Percentiles rank a stretch among this genome's conserved stretches.
phyloP scores from a whole-genome alignment of 2,329 filamentous ascomycete species.

The Alternaria arbusti region DNA sequence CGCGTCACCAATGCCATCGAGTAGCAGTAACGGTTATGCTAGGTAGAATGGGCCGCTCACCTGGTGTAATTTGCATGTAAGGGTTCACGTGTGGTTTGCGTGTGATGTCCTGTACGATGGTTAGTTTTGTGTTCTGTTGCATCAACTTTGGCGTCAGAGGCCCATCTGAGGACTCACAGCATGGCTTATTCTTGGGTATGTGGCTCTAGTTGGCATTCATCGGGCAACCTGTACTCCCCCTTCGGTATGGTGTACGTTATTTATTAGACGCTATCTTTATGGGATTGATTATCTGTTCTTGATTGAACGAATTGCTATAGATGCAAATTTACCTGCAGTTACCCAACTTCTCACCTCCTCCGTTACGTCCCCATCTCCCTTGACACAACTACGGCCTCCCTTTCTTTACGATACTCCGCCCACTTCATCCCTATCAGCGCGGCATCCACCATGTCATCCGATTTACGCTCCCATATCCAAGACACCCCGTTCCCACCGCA shows the following conservation, averaged over 20 bases:
- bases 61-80: background rate
- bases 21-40: slow-evolving; percentile 30
- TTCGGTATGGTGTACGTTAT: background rate
- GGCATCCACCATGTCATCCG: slow-evolving; percentile 6
- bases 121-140: background rate
- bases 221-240: background rate
- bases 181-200: background rate
- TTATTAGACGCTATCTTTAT: background rate
- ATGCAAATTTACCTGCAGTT: background rate
- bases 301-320: background rate
- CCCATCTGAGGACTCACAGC: background rate
- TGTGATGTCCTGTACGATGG: background rate
- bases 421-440: slow-evolving; percentile 4
- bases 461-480: slow-evolving; percentile 25
- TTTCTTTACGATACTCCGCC: slow-evolving; percentile 16
- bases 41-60: slow-evolving; percentile 15
- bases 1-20: slow-evolving; percentile 16
- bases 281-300: background rate
- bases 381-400: slow-evolving; percentile 14
- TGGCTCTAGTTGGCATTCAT: background rate
- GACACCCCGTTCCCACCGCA: background rate
- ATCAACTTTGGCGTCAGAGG: background rate
- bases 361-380: slow-evolving; percentile 13
- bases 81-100: background rate
- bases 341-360: background rate